A percentile compares a stretch with the other conserved stretches of the same genome.
These are phyloP conservation scores for Radiomyces spectabilis DNA, from an alignment of 192 early-diverging fungal species.

Conservation along the genomic window DNA sequence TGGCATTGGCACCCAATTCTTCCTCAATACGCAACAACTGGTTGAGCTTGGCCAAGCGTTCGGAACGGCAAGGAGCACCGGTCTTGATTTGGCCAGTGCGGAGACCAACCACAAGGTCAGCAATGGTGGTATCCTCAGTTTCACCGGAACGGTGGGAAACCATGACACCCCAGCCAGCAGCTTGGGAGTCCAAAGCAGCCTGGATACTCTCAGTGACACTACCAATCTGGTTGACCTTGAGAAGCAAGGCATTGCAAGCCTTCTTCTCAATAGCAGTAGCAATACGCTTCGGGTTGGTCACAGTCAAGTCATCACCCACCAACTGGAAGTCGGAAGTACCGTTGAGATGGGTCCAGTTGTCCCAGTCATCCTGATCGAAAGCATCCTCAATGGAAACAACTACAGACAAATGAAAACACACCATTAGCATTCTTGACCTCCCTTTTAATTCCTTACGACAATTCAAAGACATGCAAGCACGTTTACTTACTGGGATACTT, in stretches of 20 bases:
- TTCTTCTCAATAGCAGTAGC: conserved; percentile 86
- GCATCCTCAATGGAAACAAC: conserved; percentile 97
- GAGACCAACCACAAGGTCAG: conserved; percentile 95
- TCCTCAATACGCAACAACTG: conserved; percentile 97
- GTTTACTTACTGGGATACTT: conserved; percentile 64
- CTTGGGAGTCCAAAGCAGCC: conserved; percentile 66
- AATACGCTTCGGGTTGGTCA: conserved; percentile 96
- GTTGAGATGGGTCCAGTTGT: conserved; percentile 79
- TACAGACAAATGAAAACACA: neutral
- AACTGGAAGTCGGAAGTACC: conserved; percentile 25
- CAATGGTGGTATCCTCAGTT: conserved; percentile 84
- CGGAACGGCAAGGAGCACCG: conserved; percentile 95
- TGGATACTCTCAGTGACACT: conserved; percentile 94
- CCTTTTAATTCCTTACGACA: neutral
- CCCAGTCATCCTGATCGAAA: conserved; percentile 99
- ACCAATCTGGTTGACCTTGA: conserved; percentile 99
- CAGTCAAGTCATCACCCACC: conserved; percentile 93
- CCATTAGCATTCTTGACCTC: neutral
- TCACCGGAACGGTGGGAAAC: conserved; percentile 98
- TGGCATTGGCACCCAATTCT: conserved; percentile 84
- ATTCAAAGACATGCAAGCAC: neutral
- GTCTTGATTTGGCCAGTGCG: conserved; percentile 98
- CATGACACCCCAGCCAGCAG: conserved; percentile 98
- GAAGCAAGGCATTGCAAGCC: conserved; percentile 87
- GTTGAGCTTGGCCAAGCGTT: conserved; percentile 98